Base-by-base conservation (phyloP, 1,139 yeast genomes). In the Blastobotrys malaysiensis region DNA sequence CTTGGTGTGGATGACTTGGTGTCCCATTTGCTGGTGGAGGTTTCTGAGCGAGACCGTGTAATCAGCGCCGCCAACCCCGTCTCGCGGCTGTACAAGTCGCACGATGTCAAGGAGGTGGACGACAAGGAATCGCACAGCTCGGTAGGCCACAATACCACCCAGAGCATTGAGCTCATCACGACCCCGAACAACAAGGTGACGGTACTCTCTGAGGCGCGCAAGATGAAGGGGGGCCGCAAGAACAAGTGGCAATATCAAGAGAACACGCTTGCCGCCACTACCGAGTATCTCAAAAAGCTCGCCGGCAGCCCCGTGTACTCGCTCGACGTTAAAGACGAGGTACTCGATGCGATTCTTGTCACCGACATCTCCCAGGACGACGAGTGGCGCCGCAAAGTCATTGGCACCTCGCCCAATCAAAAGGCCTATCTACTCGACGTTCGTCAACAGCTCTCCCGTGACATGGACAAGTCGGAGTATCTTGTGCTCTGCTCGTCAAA, bases 351-450 rank as follows among this genome's bases (percentile, higher is more conserved):
- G 77, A 88, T 91, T 47, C 76, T 85, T 31, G 79, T 85, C 1
- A 85, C 95, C 0, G 84, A 96, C 0, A 77, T 91, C 19, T 77
- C 78, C 45, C 89, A 83, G 59, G 84, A 83, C 45, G 97, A 91
- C 58, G 96, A 90, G 76, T 91, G 97, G 97, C 73, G 66, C 27
- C 67, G 95, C 61, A 86, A 88, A 62, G 90, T 90, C 1, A 87
- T 90, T 9, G 89, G 90, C 45, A 79, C 84, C 1, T 78, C 87
- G 1, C 77, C 86, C 3, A 76, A 81, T 1, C 95, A 96, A 18
- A 78, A 88, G 67, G 87, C 90, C 56, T 90, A 86, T 71, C 84
- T 91, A 1, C 71, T 80, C 31, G 85, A 82, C 56, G 85, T 89
- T 9, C 87, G 86, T 67, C 81, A 79, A 59, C 79, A 88, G 0